Conservation (phyloP, 1,284 basidiomycete genomes). For the Leccinum variabile region DNA sequence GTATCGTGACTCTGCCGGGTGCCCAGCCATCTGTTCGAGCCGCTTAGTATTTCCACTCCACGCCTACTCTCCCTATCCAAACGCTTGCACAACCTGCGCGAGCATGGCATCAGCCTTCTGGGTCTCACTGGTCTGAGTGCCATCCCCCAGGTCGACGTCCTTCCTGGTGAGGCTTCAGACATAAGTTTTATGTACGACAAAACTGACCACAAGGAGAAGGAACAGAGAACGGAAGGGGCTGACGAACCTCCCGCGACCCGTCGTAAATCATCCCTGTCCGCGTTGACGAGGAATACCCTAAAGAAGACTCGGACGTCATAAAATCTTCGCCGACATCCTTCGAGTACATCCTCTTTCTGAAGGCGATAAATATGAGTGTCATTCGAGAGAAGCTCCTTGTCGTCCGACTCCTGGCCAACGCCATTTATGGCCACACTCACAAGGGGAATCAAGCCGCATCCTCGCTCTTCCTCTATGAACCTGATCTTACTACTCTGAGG, state of each 20-base stretch:
- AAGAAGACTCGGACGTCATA: constrained; percentile 59
- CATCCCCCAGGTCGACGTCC: too few species aligned
- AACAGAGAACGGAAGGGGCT: constrained; percentile 13
- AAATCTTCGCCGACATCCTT: constrained; percentile 74
- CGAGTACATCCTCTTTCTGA: constrained; percentile 76
- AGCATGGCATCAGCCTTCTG: too few species aligned
- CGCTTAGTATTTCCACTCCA: constrained; percentile 73
- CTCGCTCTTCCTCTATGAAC: constrained; percentile 92
- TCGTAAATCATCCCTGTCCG: constrained; percentile 46
- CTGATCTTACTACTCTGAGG: constrained; percentile 89
- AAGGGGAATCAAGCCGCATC: constrained; percentile 64
- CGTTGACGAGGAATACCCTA: constrained; percentile 59
- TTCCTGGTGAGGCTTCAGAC: too few species aligned
- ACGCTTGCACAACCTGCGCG: too few species aligned
- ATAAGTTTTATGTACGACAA: too few species aligned
- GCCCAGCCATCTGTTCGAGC: constrained; percentile 79
- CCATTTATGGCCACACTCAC: constrained; percentile 86
- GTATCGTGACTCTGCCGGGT: constrained; percentile 53
- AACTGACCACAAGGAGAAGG: too few species aligned
- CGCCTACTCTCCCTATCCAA: constrained; percentile 41
- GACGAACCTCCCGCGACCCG: constrained; percentile 40
- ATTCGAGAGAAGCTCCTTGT: constrained; percentile 81
- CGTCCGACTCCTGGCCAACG: constrained; percentile 83
- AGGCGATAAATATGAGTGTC: constrained; percentile 81
- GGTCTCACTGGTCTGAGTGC: too few species aligned